Evolutionary conservation across 1,139 yeast genomes (phyloP), one percentile per base, ranked within the genome.

Genomic region (Kodamaea anthophila): DNA sequence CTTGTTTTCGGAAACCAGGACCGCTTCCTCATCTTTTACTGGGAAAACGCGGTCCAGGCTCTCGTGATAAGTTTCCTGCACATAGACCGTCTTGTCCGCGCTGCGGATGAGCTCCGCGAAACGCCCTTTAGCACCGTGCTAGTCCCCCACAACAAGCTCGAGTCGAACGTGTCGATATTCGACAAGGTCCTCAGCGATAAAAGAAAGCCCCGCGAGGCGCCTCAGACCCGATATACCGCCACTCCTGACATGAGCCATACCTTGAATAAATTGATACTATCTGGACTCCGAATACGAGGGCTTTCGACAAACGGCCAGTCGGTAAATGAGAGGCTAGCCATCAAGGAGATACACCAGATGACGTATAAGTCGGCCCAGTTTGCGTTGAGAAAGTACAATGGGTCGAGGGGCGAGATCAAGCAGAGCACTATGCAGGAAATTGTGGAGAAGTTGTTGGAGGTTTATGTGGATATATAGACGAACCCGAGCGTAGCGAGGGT

Each of bases 221-320:
- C 13, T 39, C 43, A 26, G 20, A 37, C 11, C 33, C 35, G 15
- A 31, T 35, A 9, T 30, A 28, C 11, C 4, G 12, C 11, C 9
- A 13, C 21, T 4, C 27, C 27, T 5, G 27, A 24, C 14, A 13
- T 60, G 15, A 51, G 54, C 31, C 53, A 48, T 31, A 60, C 62
- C 8, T 48, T 63, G 15, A 55, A 51, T 30, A 60, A 60, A 34
- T 46, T 64, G 11, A 56, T 65, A 5, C 44, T 59, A 6, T 62
- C 70, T 5, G 73, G 72, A 1, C 49, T 66, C 21, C 43, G 73
- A 34, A 50, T 66, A 14, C 47, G 73, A 27, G 72, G 72, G 2
- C 47, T 66, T 22, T 53, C 64, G 2, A 45, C 53, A 18, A 52
- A 42, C 25, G 36, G 37, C 23, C 44, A 41, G 12, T 42, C 57